phyloP scores from a whole-genome alignment of 1,284 basidiomycete genomes.

The Ustilago tritici region DNA sequence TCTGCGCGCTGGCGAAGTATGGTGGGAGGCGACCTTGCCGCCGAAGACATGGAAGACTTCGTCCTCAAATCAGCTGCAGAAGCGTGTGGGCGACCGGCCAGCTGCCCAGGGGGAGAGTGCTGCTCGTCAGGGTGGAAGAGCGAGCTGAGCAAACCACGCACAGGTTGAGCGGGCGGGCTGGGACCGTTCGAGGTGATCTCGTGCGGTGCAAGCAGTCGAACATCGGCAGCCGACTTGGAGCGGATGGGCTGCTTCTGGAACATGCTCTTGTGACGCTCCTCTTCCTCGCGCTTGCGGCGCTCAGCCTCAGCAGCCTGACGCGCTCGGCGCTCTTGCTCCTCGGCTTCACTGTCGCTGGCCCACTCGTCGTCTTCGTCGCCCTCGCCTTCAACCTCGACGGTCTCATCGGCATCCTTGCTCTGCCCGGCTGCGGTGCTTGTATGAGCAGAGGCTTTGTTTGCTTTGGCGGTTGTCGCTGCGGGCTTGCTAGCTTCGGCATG shows the following conservation, averaged over 20 bases:
- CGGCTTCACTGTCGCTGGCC: slow-evolving; percentile 67
- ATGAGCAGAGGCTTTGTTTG: slow-evolving; percentile 4
- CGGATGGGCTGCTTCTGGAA: slow-evolving; percentile 80
- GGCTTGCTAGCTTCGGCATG: slow-evolving; percentile 12
- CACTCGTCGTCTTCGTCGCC: slow-evolving; percentile 63
- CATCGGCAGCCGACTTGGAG: slow-evolving; percentile 64
- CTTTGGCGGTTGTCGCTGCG: slow-evolving; percentile 1
- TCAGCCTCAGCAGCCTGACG: slow-evolving; percentile 69
- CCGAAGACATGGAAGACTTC: slow-evolving; percentile 25
- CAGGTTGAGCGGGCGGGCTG: slow-evolving; percentile 36
- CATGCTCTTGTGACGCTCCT: slow-evolving; percentile 78
- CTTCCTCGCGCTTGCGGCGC: slow-evolving; percentile 73
- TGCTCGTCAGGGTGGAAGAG: slow-evolving; percentile 66
- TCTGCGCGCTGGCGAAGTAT: slow-evolving; percentile 33
- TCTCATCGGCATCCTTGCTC: slow-evolving; percentile 30
- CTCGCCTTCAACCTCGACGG: slow-evolving; percentile 25
- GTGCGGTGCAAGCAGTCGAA: slow-evolving; percentile 35
- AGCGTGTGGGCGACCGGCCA: slow-evolving; percentile 59
- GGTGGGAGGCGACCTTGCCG: slow-evolving; percentile 32
- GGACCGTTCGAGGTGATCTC: slow-evolving; percentile 26
- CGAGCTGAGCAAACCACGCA: slow-evolving; percentile 65
- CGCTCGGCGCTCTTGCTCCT: slow-evolving; percentile 66
- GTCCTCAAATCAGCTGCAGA: slow-evolving; percentile 58
- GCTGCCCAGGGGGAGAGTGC: slow-evolving; percentile 59
- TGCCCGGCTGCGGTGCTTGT: slow-evolving; percentile 1